Evolutionary conservation across 1,139 yeast genomes (phyloP).

Genomic region (Yamadazyma dendronema): DNA sequence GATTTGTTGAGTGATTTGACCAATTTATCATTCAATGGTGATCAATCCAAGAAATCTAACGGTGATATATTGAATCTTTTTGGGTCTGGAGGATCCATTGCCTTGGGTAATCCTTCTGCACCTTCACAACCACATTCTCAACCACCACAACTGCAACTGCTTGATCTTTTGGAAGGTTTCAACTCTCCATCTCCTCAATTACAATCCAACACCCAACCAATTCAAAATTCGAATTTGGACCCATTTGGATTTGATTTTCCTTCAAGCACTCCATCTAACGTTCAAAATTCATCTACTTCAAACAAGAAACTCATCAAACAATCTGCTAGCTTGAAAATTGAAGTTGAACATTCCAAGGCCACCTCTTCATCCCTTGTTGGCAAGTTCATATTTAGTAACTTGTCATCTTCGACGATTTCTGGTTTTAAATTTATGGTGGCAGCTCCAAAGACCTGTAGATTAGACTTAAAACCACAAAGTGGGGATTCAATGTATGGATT

Average conservation of each 20-base stretch:
- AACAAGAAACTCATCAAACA: constrained; percentile 36
- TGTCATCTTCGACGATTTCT: constrained; percentile 27
- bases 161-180: constrained; percentile 40
- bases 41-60: constrained; percentile 18
- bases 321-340: constrained; percentile 52
- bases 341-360: constrained; percentile 26
- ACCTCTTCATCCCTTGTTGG: constrained; percentile 35
- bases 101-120: constrained; percentile 26
- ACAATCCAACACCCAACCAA: constrained; percentile 34
- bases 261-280: constrained; percentile 33
- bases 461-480: constrained; percentile 70
- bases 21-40: constrained; percentile 47
- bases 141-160: not conserved
- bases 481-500: constrained; percentile 53
- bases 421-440: constrained; percentile 73
- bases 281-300: constrained; percentile 19
- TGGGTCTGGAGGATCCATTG: constrained; percentile 47
- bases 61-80: constrained; percentile 41
- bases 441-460: constrained; percentile 70
- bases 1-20: constrained; percentile 74
- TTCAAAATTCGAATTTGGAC: constrained; percentile 29
- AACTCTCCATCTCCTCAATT: constrained; percentile 48
- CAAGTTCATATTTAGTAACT: constrained; percentile 43
- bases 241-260: constrained; percentile 55
- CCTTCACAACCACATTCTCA: constrained; percentile 3